Conservation (phyloP, 1,284 basidiomycete genomes). For the Schizophyllum amplum region DNA sequence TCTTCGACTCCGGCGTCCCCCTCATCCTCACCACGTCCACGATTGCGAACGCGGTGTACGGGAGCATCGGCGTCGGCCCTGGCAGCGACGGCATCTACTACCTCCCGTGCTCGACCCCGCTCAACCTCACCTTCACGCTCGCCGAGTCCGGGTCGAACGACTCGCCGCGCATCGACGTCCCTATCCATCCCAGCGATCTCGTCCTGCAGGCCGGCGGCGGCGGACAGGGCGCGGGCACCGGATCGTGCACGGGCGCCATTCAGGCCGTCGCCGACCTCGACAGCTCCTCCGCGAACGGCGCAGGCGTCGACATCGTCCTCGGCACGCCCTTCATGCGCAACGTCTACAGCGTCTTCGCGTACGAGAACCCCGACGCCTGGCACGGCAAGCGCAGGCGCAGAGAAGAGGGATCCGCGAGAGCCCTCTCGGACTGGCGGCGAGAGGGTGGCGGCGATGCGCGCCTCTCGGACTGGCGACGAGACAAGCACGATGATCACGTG, state of each 20-base stretch:
- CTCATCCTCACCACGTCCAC: conserved; percentile 47
- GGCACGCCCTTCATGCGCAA: conserved; percentile 71
- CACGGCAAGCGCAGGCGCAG: no score
- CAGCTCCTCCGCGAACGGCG: conserved; percentile 25
- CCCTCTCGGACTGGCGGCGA: no score
- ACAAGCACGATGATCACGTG: no score
- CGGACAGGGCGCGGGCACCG: conserved; percentile 28
- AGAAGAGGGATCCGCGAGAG: no score
- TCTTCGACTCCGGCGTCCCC: conserved; percentile 62
- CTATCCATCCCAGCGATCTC: conserved; percentile 67
- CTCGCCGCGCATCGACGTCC: conserved; percentile 43
- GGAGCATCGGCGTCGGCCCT: conserved; percentile 56
- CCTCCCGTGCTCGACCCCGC: conserved; percentile 56
- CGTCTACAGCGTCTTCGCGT: conserved; percentile 66
- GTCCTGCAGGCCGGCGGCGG: conserved; percentile 35
- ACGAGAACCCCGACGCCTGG: conserved; percentile 32
- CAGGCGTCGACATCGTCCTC: conserved; percentile 56
- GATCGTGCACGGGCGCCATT: conserved; percentile 57
- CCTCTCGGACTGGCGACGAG: no score
- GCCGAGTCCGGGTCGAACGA: no score
- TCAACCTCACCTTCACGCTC: conserved; percentile 62
- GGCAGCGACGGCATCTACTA: conserved; percentile 60
- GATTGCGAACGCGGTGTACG: conserved; percentile 72
- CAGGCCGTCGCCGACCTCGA: conserved; percentile 37
- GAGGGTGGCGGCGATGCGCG: no score